These are phyloP conservation scores for Rhododendron mucronatum DNA, from an alignment of 148 eudicot genomes.

Conservation along the genomic window DNA sequence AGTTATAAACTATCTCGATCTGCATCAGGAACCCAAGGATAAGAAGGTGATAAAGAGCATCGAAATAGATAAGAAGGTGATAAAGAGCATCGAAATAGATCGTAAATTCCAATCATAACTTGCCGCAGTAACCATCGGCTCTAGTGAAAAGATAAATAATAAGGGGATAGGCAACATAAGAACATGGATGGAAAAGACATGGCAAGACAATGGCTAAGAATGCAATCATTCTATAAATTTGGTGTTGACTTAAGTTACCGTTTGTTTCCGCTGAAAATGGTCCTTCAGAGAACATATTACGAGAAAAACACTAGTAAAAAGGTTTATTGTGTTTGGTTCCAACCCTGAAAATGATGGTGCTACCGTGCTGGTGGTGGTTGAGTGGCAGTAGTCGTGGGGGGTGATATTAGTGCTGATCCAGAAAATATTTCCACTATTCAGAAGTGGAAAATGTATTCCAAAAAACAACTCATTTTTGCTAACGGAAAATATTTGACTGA, in stretches of 20 bases:
- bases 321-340: background rate
- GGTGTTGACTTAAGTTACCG: background rate
- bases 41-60: background rate
- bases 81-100: background rate
- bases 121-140: background rate
- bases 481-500: background rate
- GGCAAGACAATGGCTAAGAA: background rate
- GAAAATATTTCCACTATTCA: background rate
- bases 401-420: background rate
- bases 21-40: constrained; percentile 14
- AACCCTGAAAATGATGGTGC: background rate
- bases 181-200: background rate
- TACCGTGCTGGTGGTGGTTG: background rate
- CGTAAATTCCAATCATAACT: background rate
- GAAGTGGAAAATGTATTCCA: background rate
- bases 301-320: background rate
- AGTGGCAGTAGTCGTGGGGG: background rate
- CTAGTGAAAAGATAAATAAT: background rate
- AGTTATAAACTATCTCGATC: constrained; percentile 46
- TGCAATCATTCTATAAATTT: background rate
- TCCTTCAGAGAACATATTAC: background rate
- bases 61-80: background rate
- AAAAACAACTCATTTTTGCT: background rate
- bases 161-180: background rate
- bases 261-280: background rate